phyloP scores from a whole-genome alignment of 2,329 filamentous ascomycete genomes.

The Amesomyces nigricolor region DNA sequence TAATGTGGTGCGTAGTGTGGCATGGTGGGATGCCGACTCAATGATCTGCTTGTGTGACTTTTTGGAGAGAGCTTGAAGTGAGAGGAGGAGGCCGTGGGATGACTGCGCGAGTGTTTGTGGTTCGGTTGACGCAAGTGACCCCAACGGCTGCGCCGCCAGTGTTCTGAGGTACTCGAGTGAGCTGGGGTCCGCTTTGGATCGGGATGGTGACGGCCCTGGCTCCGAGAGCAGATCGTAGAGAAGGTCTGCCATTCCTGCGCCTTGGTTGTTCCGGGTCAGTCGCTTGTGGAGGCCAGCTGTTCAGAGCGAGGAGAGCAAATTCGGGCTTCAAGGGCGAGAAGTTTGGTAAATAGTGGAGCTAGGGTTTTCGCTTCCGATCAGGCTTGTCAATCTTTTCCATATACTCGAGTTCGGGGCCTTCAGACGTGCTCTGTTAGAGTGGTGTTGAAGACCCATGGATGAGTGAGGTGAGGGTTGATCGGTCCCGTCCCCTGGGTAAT shows the following conservation, averaged over 20 bases:
- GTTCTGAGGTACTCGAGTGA: slow-evolving; percentile 68
- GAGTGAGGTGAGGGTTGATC: no score
- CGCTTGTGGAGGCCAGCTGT: no score
- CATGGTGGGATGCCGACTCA: slow-evolving; percentile 69
- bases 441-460: no score
- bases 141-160: slow-evolving; percentile 69
- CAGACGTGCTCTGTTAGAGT: no score
- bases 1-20: slow-evolving; percentile 66
- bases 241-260: slow-evolving; percentile 57
- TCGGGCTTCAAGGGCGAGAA: no score
- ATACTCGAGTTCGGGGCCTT: no score
- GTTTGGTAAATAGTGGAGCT: no score
- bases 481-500: no score
- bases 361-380: no score
- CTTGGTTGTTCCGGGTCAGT: no score
- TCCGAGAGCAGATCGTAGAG: slow-evolving; percentile 63
- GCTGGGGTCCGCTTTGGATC: slow-evolving; percentile 40
- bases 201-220: slow-evolving; percentile 27
- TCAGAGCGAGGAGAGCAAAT: no score
- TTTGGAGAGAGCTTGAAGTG: slow-evolving; percentile 82
- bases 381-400: no score
- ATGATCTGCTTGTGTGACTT: slow-evolving; percentile 83
- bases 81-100: slow-evolving; percentile 73
- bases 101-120: slow-evolving; percentile 73
- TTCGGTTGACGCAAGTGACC: slow-evolving; percentile 67